These are phyloP conservation scores for Juglanconis sp. DNA, from an alignment of 2,329 filamentous ascomycete species.

Conservation along the genomic window DNA sequence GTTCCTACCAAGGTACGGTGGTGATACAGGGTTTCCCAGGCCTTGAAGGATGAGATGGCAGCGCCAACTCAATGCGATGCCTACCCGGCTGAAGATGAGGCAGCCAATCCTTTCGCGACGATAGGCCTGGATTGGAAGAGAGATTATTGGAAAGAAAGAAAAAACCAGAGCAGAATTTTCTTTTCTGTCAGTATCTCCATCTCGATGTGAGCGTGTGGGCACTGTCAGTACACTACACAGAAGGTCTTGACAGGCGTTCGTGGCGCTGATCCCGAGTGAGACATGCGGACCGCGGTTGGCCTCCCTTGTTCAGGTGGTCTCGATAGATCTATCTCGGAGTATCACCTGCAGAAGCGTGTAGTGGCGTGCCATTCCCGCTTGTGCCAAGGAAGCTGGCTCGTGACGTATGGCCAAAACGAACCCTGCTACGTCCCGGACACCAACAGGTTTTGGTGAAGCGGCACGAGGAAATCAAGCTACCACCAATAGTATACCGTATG, in stretches of 20 bases:
- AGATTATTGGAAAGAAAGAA: too few species aligned
- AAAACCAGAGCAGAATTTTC: too few species aligned
- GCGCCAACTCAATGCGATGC: slow-evolving; percentile 1
- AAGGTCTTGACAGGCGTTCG: too few species aligned
- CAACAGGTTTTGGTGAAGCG: background rate
- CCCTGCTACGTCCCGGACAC: background rate
- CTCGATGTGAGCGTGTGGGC: too few species aligned
- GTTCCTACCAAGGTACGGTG: background rate
- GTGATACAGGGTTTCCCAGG: slow-evolving; percentile 1
- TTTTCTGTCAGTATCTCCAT: too few species aligned
- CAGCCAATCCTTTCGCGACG: too few species aligned
- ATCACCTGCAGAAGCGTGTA: slow-evolving; percentile 3
- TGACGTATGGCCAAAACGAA: background rate
- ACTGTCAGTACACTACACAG: too few species aligned
- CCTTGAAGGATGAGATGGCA: background rate
- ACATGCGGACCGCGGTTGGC: background rate
- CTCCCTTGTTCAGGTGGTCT: too few species aligned
- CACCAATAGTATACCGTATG: background rate
- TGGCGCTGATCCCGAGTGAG: background rate
- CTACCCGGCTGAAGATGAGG: too few species aligned
- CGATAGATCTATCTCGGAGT: background rate
- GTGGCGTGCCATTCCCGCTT: background rate
- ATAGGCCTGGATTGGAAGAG: too few species aligned
- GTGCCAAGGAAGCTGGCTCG: slow-evolving; percentile 3
- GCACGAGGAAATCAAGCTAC: background rate